These are phyloP conservation scores for Fusarium solani-melongenae DNA, from an alignment of 2,329 filamentous ascomycete genomes.

Conservation along the genomic window DNA sequence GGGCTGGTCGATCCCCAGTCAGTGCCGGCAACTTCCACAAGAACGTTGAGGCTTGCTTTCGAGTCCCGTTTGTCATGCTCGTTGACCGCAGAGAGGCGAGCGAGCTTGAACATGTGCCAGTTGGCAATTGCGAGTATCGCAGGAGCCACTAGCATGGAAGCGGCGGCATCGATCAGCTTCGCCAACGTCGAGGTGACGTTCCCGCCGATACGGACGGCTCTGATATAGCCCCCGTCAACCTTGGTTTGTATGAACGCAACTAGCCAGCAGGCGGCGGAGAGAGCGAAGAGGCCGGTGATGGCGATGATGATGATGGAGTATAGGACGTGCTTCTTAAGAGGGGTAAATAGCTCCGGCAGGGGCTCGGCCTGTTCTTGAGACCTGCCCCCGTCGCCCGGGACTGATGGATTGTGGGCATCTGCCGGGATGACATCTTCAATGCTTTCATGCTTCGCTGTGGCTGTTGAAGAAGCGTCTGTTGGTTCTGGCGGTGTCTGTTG, in stretches of 20 bases:
- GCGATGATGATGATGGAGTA: conserved; percentile 16
- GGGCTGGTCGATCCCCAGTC: conserved; percentile 31
- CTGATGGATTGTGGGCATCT: not conserved
- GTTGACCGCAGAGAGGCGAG: conserved; percentile 24
- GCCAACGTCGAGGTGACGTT: conserved; percentile 13
- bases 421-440: not conserved
- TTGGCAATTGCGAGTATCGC: conserved; percentile 16
- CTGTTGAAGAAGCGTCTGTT: not conserved
- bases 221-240: conserved; percentile 3
- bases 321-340: conserved; percentile 22
- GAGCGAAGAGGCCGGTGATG: not conserved
- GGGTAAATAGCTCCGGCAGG: not conserved
- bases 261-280: conserved; percentile 6
- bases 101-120: conserved; percentile 33
- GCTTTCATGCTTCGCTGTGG: not conserved
- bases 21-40: conserved; percentile 23
- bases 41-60: conserved; percentile 22
- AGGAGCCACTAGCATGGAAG: conserved; percentile 26
- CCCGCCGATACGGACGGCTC: conserved; percentile 15
- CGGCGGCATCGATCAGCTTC: conserved; percentile 29
- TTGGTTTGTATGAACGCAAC: conserved; percentile 12
- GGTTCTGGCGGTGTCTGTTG: not conserved
- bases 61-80: conserved; percentile 23
- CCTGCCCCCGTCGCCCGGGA: not conserved
- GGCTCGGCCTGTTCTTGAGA: not conserved